Conservation (phyloP, 352 stramenopile species). For the Pythium graminicola region DNA sequence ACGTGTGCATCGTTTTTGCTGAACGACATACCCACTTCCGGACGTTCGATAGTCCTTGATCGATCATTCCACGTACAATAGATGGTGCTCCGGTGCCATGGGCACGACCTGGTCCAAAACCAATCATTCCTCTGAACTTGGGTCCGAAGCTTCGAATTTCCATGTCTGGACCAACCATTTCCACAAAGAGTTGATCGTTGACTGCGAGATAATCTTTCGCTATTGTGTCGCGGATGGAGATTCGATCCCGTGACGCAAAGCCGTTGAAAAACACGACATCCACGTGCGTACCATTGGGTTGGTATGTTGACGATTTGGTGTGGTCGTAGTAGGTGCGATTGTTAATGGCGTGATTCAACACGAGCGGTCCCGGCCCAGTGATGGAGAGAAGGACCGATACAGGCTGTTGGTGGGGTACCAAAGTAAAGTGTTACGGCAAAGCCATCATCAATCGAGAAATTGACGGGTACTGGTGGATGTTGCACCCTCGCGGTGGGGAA, state of each 20-base stretch:
- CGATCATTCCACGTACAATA: slow-evolving; percentile 3
- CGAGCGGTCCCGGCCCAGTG: too few species aligned
- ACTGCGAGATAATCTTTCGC: too few species aligned
- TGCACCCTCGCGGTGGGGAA: too few species aligned
- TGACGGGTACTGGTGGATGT: too few species aligned
- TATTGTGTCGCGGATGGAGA: too few species aligned
- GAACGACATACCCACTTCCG: too few species aligned
- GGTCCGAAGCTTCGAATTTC: not conserved
- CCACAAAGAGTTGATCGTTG: slow-evolving; percentile 7
- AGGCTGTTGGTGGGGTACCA: too few species aligned
- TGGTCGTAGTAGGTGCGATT: slow-evolving; percentile 13
- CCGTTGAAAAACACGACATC: slow-evolving; percentile 1
- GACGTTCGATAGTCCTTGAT: too few species aligned
- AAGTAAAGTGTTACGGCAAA: too few species aligned
- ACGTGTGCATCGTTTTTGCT: too few species aligned
- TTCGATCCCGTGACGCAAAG: slow-evolving; percentile 4
- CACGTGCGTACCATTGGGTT: slow-evolving; percentile 10
- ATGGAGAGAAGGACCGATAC: too few species aligned
- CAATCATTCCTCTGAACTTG: not conserved
- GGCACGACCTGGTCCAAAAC: not conserved
- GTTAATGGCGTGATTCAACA: slow-evolving; percentile 12
- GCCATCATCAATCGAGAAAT: too few species aligned
- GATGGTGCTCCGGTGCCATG: not conserved
- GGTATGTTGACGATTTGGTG: slow-evolving; percentile 15
- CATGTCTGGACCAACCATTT: not conserved